Evolutionary conservation across 352 stramenopile genomes (phyloP), one percentile per base, ranked within the genome.

Genomic region (Pythium oligandrum): DNA sequence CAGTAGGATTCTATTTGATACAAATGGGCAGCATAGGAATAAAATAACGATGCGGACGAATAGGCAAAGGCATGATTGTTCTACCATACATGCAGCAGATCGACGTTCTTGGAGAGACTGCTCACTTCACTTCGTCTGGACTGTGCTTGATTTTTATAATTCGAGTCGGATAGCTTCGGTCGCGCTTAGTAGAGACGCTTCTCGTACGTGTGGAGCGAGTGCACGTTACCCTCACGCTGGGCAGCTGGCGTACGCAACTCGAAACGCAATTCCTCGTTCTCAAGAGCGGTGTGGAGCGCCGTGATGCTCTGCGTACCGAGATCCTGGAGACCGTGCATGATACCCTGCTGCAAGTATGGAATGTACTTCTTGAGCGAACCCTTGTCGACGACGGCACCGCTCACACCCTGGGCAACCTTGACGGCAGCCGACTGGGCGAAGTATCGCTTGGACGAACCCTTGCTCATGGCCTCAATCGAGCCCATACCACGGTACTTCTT

Each of bases 401-500:
- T 98, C 37, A 99, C 98, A 59, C 98, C 98, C 78, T 99, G 98
- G 1, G 97, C 98, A 8, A 99, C 97, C 81, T 99, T 99, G 58
- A 99, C 93, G 6, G 84, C 76, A 12, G 90, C 88, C 51, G 83
- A 73, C 49, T 88, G 79, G 12, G 81, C 86, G 65, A 97, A 96
- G 78, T 96, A 97, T 40, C 91, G 85, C 78, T 96, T 97, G 51
- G 81, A 94, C 35, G 86, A 97, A 33, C 97, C 97, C 66, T 98
- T 96, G 26, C 80, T 92, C 97, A 99, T 99, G 45, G 98, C 97
- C 71, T 99, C 98, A 32, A 99, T 90, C 52, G 93, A 99, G 51
- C 97, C 97, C 98, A 99, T 99, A 58, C 97, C 98, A 65, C 97
- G 91, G 83, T 99, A 99, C 70, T 98, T 97, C 78, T 99, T 99